phyloP scores from a whole-genome alignment of 805 yeast species.

The Hanseniaspora hatyaiensis region DNA sequence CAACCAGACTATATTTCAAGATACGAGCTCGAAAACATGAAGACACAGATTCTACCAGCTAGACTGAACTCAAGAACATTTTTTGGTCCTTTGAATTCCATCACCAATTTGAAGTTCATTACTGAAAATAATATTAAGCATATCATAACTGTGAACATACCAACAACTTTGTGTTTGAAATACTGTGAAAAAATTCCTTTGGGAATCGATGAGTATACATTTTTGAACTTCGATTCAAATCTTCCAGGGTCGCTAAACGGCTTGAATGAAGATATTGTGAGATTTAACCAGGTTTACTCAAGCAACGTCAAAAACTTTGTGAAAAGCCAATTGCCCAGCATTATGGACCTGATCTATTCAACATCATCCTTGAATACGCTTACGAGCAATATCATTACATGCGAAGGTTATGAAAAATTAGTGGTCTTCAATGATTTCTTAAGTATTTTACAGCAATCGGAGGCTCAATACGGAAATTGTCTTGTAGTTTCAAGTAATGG shows the following conservation, averaged over 20 bases:
- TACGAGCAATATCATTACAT: constrained; percentile 19
- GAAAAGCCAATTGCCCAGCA: constrained; percentile 1
- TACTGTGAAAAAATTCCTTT: constrained; percentile 24
- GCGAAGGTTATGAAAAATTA: constrained; percentile 21
- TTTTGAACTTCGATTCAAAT: constrained; percentile 30
- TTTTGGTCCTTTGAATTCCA: constrained; percentile 38
- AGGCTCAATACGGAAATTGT: constrained; percentile 19
- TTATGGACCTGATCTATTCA: constrained; percentile 6
- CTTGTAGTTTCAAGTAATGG: constrained; percentile 22
- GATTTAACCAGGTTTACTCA: constrained; percentile 16
- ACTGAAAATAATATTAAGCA: constrained; percentile 32
- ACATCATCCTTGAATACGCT: constrained; percentile 14
- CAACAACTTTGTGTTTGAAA: constrained; percentile 28
- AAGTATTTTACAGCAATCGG: constrained; percentile 21
- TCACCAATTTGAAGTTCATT: constrained; percentile 33
- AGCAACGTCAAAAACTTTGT: constrained; percentile 12
- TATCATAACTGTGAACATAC: constrained; percentile 30
- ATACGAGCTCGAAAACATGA: constrained; percentile 18
- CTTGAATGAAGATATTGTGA: constrained; percentile 15
- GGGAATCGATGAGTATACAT: constrained; percentile 25
- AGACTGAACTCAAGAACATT: constrained; percentile 33
- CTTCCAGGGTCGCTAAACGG: constrained; percentile 25
- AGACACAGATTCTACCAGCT: constrained; percentile 32
- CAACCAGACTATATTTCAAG: constrained; percentile 18
- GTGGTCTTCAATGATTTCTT: constrained; percentile 26